These are phyloP conservation scores for Trichoderma aggressivum DNA, from an alignment of 2,329 filamentous ascomycete species.

Conservation along the genomic window DNA sequence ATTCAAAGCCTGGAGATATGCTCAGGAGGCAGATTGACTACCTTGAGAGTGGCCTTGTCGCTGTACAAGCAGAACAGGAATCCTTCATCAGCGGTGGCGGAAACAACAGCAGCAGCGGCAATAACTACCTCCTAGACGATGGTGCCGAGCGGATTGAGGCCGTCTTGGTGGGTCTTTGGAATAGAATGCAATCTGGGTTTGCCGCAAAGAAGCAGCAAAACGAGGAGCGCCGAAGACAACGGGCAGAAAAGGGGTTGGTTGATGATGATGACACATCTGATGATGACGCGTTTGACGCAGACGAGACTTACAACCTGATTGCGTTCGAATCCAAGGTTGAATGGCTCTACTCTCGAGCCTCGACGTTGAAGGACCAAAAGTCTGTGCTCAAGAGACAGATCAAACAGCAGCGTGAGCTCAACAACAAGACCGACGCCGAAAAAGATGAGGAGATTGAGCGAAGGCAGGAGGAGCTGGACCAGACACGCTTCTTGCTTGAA, in stretches of 20 bases:
- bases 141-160: slow-evolving; percentile 51
- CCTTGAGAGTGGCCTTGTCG: slow-evolving; percentile 62
- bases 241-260: slow-evolving; percentile 54
- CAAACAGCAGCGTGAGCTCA: slow-evolving; percentile 90
- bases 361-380: slow-evolving; percentile 80
- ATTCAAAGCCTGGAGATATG: slow-evolving; percentile 43
- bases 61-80: slow-evolving; percentile 57
- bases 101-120: slow-evolving; percentile 20
- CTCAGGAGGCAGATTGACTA: slow-evolving; percentile 64
- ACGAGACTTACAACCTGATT: slow-evolving; percentile 65
- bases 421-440: slow-evolving; percentile 76
- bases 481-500: slow-evolving; percentile 35
- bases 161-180: slow-evolving; percentile 54
- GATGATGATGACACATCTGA: slow-evolving; percentile 61
- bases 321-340: slow-evolving; percentile 78
- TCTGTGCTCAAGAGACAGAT: slow-evolving; percentile 86
- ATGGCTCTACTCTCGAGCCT: slow-evolving; percentile 73
- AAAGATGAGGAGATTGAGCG: slow-evolving; percentile 62
- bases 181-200: slow-evolving; percentile 50
- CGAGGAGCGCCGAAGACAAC: slow-evolving; percentile 50
- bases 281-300: slow-evolving; percentile 55
- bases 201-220: slow-evolving; percentile 53
- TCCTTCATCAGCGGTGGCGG: slow-evolving; percentile 28
- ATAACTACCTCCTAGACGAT: slow-evolving; percentile 30
- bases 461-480: slow-evolving; percentile 56